phyloP scores from a whole-genome alignment of 2,329 filamentous ascomycete genomes.

The Clonostachys rosea region DNA sequence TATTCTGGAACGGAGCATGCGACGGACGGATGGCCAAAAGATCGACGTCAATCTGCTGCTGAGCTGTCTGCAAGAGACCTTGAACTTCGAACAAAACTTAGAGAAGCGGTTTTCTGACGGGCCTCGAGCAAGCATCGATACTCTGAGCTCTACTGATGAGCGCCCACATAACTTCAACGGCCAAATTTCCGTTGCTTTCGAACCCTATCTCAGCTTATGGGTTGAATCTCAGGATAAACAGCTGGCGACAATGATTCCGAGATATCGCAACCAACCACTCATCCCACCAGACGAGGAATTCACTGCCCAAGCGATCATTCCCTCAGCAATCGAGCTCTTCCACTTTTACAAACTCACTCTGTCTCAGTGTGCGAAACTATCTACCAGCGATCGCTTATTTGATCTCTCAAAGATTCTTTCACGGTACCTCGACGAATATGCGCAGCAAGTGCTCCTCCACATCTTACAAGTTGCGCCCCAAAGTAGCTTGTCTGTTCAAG shows the following conservation, averaged over 20 bases:
- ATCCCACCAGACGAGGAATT: conserved; percentile 87
- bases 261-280: conserved; percentile 79
- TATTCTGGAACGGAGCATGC: conserved; percentile 84
- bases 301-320: conserved; percentile 80
- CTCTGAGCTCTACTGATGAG: conserved; percentile 74
- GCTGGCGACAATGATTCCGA: conserved; percentile 77
- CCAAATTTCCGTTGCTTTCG: conserved; percentile 92
- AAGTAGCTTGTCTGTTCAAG: conserved; percentile 57
- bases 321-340: conserved; percentile 93
- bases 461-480: conserved; percentile 56
- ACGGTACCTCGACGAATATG: conserved; percentile 93
- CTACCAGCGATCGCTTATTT: conserved; percentile 79
- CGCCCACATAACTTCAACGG: conserved; percentile 77
- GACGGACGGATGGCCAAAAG: conserved; percentile 69
- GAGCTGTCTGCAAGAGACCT: conserved; percentile 87
- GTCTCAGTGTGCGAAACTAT: conserved; percentile 93
- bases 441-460: conserved; percentile 82
- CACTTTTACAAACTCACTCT: conserved; percentile 93
- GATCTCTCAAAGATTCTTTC: conserved; percentile 83
- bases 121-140: conserved; percentile 81
- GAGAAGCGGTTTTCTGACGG: conserved; percentile 77
- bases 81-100: conserved; percentile 92
- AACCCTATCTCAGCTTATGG: conserved; percentile 95
- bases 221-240: conserved; percentile 94
- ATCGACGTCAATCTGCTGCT: conserved; percentile 87